Evolutionary conservation across 106 monocot species (phyloP).

Genomic region (Xerophyta viscosa): DNA sequence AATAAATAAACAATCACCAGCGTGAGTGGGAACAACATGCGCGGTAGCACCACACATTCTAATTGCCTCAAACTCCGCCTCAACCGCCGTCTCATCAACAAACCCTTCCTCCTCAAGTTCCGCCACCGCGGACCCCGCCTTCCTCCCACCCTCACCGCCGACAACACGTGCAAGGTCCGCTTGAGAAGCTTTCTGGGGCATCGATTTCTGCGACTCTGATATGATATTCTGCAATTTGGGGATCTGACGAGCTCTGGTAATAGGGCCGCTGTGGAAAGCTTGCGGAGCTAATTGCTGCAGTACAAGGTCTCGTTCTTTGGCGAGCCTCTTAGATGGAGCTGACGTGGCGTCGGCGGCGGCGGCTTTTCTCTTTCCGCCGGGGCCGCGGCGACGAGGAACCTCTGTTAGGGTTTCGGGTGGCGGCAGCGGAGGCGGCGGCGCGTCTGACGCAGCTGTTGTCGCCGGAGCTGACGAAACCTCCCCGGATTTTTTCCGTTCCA

Average conservation of each 20-base stretch:
- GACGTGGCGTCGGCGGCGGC: conserved; percentile 15
- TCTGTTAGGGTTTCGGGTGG: conserved; percentile 31
- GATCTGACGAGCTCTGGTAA: conserved; percentile 68
- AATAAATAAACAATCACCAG: conserved; percentile 28
- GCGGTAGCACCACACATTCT: conserved; percentile 45
- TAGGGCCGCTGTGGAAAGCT: conserved; percentile 49
- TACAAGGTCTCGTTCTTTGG: conserved; percentile 58
- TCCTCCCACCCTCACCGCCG: neutral
- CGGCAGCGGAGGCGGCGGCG: too few relatives aligned
- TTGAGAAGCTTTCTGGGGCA: neutral
- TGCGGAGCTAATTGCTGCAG: conserved; percentile 22
- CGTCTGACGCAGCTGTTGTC: neutral
- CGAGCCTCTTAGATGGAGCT: conserved; percentile 45
- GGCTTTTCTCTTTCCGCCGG: conserved; percentile 44
- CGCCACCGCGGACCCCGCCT: conserved; percentile 7
- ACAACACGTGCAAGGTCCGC: neutral
- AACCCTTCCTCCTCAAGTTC: conserved; percentile 18
- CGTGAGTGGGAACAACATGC: conserved; percentile 78
- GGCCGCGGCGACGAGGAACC: conserved; percentile 31
- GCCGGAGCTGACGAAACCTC: conserved; percentile 6
- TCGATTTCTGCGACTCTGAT: conserved; percentile 1
- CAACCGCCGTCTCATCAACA: conserved; percentile 45
- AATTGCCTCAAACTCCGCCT: conserved; percentile 67
- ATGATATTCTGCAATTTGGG: conserved; percentile 21
- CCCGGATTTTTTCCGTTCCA: too few relatives aligned